Conservation (phyloP, 345 rosid species). For the Populus alba region DNA sequence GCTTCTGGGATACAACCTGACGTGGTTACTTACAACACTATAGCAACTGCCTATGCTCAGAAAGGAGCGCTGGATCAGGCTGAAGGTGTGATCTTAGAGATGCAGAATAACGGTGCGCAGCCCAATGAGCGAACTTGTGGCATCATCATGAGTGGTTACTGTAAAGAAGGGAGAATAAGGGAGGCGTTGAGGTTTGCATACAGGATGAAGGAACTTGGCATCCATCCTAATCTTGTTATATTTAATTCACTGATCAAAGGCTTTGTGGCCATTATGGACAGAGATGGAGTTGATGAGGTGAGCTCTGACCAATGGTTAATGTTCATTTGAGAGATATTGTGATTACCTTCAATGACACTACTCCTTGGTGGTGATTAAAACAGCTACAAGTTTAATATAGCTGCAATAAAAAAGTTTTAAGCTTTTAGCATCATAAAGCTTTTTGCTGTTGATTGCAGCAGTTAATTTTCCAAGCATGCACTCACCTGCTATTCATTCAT, state of each 20-base stretch:
- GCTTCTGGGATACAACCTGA: slow-evolving; percentile 52
- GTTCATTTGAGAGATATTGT: background rate
- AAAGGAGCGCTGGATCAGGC: slow-evolving; percentile 49
- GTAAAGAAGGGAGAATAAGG: slow-evolving; percentile 50
- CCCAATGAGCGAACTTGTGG: slow-evolving; percentile 61
- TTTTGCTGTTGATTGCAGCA: background rate
- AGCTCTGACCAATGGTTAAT: slow-evolving; percentile 5
- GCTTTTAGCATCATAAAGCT: background rate
- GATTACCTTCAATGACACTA: background rate
- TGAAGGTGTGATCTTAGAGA: slow-evolving; percentile 42
- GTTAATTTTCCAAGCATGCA: background rate
- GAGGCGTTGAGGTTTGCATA: slow-evolving; percentile 52
- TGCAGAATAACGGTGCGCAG: slow-evolving; percentile 38
- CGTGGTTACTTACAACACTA: slow-evolving; percentile 56
- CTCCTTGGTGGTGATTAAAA: background rate
- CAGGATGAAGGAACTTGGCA: slow-evolving; percentile 47
- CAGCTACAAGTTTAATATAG: background rate
- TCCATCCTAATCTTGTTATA: slow-evolving; percentile 52
- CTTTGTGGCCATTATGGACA: slow-evolving; percentile 57
- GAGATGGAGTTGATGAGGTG: slow-evolving; percentile 62
- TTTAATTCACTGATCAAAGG: slow-evolving; percentile 60
- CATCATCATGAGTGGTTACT: slow-evolving; percentile 54
- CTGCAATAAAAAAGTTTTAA: background rate
- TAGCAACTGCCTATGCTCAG: slow-evolving; percentile 55
- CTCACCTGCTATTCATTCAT: background rate